A percentile compares a stretch with the other conserved stretches of the same genome.
These are phyloP conservation scores for Ophiostoma fasciatum DNA, from an alignment of 2,329 filamentous ascomycete genomes.

Conservation along the genomic window DNA sequence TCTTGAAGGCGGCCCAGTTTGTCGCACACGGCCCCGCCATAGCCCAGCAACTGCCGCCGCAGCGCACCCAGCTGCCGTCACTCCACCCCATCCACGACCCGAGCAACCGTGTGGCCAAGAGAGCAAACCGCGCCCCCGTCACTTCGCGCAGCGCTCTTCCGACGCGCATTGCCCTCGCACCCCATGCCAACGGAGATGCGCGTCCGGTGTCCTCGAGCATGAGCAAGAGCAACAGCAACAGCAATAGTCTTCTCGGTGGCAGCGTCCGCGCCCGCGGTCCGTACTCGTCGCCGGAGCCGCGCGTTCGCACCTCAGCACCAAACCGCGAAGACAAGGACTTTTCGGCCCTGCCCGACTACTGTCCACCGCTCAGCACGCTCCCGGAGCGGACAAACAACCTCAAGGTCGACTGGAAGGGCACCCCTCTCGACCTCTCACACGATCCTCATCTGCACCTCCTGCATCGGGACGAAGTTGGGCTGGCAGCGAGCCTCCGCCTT, in stretches of 20 bases:
- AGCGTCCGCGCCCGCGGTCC: constrained; percentile 4
- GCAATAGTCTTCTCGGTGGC: too few relatives aligned
- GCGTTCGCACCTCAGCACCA: constrained; percentile 36
- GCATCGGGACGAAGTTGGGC: constrained; percentile 60
- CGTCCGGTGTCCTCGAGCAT: constrained; percentile 3
- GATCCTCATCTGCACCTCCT: constrained; percentile 58
- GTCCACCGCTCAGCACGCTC: constrained; percentile 52
- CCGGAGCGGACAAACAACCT: constrained; percentile 52
- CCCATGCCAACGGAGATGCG: constrained; percentile 2
- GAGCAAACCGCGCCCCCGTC: background rate
- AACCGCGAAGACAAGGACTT: constrained; percentile 78
- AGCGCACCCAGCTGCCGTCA: background rate
- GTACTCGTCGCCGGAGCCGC: constrained; percentile 10
- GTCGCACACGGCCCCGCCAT: constrained; percentile 1
- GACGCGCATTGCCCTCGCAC: constrained; percentile 15
- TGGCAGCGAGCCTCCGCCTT: constrained; percentile 67
- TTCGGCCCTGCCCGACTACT: constrained; percentile 53
- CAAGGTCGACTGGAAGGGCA: constrained; percentile 80
- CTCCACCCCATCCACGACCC: constrained; percentile 2
- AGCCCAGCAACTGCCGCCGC: background rate
- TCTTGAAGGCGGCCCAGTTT: constrained; percentile 16
- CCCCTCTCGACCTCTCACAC: constrained; percentile 57
- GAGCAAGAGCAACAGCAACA: background rate
- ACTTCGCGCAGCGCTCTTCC: constrained; percentile 2
- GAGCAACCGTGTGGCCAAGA: constrained; percentile 7